A percentile compares a stretch with the other conserved stretches of the same genome.
phyloP scores from a whole-genome alignment of 164 flowering plant species.

The Magnolia kwangsiensis region DNA sequence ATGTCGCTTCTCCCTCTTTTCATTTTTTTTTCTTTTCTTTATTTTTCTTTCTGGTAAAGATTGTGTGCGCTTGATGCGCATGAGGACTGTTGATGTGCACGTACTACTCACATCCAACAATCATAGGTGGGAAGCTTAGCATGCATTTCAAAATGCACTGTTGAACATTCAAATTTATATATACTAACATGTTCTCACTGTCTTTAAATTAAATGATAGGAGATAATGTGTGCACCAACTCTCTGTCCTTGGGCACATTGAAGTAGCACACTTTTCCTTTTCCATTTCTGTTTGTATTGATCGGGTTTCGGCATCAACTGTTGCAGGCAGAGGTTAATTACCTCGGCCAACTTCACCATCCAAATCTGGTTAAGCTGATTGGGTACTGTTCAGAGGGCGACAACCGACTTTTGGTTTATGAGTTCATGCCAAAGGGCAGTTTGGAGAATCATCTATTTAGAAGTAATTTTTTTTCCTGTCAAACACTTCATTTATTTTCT shows the following conservation, averaged over 20 bases:
- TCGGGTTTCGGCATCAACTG: background rate
- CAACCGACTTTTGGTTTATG: slow-evolving; percentile 76
- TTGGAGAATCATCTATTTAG: slow-evolving; percentile 87
- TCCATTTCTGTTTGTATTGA: background rate
- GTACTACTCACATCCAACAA: background rate
- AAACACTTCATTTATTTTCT: background rate
- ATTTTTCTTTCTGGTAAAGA: background rate
- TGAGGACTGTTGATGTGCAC: background rate
- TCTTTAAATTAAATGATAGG: background rate
- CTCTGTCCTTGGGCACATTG: background rate
- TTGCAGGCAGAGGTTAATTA: slow-evolving; percentile 83
- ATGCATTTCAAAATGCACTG: background rate
- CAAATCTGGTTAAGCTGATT: slow-evolving; percentile 76
- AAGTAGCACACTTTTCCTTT: background rate
- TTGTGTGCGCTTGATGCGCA: background rate
- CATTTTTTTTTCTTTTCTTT: background rate
- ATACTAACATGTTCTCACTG: background rate
- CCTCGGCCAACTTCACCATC: slow-evolving; percentile 82
- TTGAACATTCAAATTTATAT: background rate
- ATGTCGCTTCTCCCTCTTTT: background rate
- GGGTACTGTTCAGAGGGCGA: slow-evolving; percentile 87
- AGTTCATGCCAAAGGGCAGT: slow-evolving; percentile 93
- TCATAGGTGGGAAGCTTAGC: background rate
- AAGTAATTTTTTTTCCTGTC: slow-evolving; percentile 42
- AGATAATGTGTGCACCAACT: background rate